phyloP scores from a whole-genome alignment of 164 flowering plant genomes.

The Paratinospora sagittata region DNA sequence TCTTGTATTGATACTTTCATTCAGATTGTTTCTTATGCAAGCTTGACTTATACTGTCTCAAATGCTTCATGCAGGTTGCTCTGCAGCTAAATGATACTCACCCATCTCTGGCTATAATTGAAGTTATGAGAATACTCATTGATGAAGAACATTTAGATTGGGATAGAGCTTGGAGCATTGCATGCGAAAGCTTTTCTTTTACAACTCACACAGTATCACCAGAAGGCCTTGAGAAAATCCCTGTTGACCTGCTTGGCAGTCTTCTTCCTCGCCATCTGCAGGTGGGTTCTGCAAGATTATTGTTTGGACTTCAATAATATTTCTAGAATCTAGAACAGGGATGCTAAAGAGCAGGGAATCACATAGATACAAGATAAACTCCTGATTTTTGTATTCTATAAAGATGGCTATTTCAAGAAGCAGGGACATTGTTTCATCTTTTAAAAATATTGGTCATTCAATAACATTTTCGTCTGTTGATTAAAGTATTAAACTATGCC shows the following conservation, averaged over 20 bases:
- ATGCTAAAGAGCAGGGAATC: not conserved
- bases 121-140: conserved; percentile 49
- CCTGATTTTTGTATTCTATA: not conserved
- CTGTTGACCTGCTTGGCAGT: conserved; percentile 42
- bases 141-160: conserved; percentile 53
- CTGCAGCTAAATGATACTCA: conserved; percentile 60
- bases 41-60: not conserved
- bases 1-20: not conserved
- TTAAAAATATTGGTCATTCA: not conserved
- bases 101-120: conserved; percentile 49
- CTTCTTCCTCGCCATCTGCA: conserved; percentile 64
- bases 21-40: too few species aligned
- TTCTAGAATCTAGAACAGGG: not conserved
- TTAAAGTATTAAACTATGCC: not conserved
- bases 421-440: not conserved
- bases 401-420: not conserved
- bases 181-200: conserved; percentile 36
- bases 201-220: conserved; percentile 48
- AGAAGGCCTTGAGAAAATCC: conserved; percentile 51
- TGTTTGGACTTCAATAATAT: not conserved
- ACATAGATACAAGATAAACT: not conserved
- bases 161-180: conserved; percentile 46
- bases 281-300: conserved; percentile 21
- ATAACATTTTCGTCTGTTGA: not conserved
- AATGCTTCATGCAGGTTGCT: conserved; percentile 34